These are phyloP conservation scores for Phytopythium litorale DNA, from an alignment of 352 stramenopile species.

Conservation along the genomic window DNA sequence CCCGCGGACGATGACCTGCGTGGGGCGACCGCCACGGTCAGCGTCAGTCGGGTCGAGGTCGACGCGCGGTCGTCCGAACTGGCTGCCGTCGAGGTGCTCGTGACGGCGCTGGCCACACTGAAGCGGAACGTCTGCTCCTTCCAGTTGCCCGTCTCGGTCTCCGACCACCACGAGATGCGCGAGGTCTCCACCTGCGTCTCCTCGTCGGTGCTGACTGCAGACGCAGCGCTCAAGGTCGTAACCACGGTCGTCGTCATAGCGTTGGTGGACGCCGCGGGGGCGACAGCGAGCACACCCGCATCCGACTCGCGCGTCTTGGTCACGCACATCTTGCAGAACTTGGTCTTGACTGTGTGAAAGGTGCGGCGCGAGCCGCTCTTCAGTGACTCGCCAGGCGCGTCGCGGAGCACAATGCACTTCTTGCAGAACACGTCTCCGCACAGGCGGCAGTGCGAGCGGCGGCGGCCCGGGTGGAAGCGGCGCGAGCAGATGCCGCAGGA, in stretches of 20 bases:
- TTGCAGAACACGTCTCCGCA: conserved; percentile 74
- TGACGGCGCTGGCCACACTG: conserved; percentile 27
- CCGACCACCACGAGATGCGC: conserved; percentile 37
- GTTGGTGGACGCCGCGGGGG: conserved; percentile 9
- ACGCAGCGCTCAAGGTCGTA: not conserved
- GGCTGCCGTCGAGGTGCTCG: conserved; percentile 14
- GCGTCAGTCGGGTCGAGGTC: not conserved
- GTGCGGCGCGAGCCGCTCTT: conserved; percentile 20
- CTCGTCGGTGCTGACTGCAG: no score
- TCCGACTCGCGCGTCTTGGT: conserved; percentile 42
- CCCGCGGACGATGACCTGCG: conserved; percentile 28
- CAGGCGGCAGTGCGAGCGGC: conserved; percentile 65
- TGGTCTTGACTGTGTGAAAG: conserved; percentile 50
- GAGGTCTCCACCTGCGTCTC: conserved; percentile 12
- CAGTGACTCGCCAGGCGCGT: conserved; percentile 25
- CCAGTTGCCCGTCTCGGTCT: conserved; percentile 34
- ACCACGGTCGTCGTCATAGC: not conserved
- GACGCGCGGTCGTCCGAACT: conserved; percentile 4
- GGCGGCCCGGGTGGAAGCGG: conserved; percentile 46
- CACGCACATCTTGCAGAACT: conserved; percentile 59
- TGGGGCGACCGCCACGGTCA: not conserved
- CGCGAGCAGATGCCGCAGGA: conserved; percentile 59
- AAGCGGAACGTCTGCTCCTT: conserved; percentile 31
- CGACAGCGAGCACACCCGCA: conserved; percentile 7
- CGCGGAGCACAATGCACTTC: conserved; percentile 62